Evolutionary conservation across 768 basidiomycete genomes (phyloP).

Genomic region (Trametes villosa): DNA sequence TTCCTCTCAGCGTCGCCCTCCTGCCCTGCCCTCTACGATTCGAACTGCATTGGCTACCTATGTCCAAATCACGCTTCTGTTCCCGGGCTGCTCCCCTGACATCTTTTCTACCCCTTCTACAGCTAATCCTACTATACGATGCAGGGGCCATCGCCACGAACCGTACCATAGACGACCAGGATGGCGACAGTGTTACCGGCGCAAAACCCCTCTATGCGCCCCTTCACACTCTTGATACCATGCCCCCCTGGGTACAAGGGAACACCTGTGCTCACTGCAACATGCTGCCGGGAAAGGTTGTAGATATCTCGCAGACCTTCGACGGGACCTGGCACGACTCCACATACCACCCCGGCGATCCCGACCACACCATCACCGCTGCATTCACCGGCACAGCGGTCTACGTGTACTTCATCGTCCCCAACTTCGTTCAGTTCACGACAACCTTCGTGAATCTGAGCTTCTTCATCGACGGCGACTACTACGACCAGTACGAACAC

Average conservation of each 20-base stretch:
- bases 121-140: neutral
- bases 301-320: neutral
- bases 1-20: no score
- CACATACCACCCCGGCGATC: neutral
- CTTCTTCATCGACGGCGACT: conserved; percentile 7
- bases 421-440: neutral
- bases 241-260: neutral
- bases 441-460: conserved; percentile 15
- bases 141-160: neutral
- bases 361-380: conserved; percentile 1
- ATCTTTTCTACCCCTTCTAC: neutral
- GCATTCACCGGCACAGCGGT: conserved; percentile 17
- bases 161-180: neutral
- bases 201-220: neutral
- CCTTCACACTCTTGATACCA: no score
- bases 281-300: neutral
- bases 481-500: conserved; percentile 6
- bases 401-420: conserved; percentile 12
- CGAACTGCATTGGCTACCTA: no score
- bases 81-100: neutral
- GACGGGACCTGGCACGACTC: conserved; percentile 1
- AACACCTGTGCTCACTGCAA: neutral
- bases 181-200: no score
- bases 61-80: no score
- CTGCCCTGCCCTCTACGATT: no score